Conservation (phyloP, 192 early-diverging fungal species). For the Podila clonocystis region DNA sequence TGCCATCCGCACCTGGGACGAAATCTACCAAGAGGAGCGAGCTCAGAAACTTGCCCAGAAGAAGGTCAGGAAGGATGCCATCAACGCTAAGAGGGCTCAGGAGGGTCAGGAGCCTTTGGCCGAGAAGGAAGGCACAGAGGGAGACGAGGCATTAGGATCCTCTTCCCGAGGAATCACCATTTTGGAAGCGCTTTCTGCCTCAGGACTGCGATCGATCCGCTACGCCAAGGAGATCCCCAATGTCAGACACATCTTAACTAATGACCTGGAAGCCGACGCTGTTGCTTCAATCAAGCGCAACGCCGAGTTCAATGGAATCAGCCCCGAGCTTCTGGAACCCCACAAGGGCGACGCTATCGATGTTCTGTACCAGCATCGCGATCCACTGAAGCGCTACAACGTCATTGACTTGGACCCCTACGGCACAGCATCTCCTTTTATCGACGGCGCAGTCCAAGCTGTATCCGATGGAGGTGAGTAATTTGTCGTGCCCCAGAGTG, state of each 20-base stretch:
- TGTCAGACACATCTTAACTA: slow-evolving; percentile 84
- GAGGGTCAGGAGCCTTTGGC: slow-evolving; percentile 33
- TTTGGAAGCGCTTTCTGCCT: slow-evolving; percentile 94
- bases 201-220: slow-evolving; percentile 93
- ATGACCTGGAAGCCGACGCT: slow-evolving; percentile 92
- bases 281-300: slow-evolving; percentile 91
- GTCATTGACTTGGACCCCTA: slow-evolving; percentile 98
- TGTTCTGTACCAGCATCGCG: slow-evolving; percentile 76
- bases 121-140: slow-evolving; percentile 29
- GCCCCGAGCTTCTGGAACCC: slow-evolving; percentile 76
- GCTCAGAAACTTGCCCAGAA: slow-evolving; percentile 66
- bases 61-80: slow-evolving; percentile 41
- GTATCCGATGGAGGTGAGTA: slow-evolving; percentile 81
- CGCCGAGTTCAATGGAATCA: slow-evolving; percentile 82
- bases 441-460: slow-evolving; percentile 94
- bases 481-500: neutral
- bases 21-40: slow-evolving; percentile 76
- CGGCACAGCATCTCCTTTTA: slow-evolving; percentile 93
- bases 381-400: slow-evolving; percentile 68
- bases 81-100: slow-evolving; percentile 25
- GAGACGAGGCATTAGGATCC: slow-evolving; percentile 4
- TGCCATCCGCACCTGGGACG: slow-evolving; percentile 92
- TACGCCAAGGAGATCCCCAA: slow-evolving; percentile 95
- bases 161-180: slow-evolving; percentile 65
- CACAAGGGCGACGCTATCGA: slow-evolving; percentile 87